These are phyloP conservation scores for Colletotrichum liriopes DNA, from an alignment of 2,329 filamentous ascomycete species.

Conservation along the genomic window DNA sequence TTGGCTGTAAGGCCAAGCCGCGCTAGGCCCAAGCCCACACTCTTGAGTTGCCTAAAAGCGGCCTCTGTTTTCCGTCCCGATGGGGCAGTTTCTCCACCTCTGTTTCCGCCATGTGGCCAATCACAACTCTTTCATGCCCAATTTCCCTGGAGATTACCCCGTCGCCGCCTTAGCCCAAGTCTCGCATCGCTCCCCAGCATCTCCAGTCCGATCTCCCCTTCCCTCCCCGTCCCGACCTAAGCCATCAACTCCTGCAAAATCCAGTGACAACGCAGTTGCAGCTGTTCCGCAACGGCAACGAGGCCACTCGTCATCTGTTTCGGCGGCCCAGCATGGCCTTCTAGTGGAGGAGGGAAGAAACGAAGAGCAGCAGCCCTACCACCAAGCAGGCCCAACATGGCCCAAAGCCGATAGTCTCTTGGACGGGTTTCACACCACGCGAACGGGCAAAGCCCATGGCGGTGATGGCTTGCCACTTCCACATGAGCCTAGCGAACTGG, in stretches of 20 bases:
- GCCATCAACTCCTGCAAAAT: background rate
- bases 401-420: slow-evolving; percentile 27
- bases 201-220: slow-evolving; percentile 4
- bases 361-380: slow-evolving; percentile 23
- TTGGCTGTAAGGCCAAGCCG: slow-evolving; percentile 1
- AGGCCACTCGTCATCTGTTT: background rate
- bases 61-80: background rate
- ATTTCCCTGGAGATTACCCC: slow-evolving; percentile 2
- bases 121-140: background rate
- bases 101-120: background rate
- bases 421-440: slow-evolving; percentile 32
- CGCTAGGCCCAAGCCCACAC: background rate
- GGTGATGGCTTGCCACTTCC: slow-evolving; percentile 31
- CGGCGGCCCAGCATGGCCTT: background rate
- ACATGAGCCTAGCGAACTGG: slow-evolving; percentile 20
- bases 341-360: slow-evolving; percentile 3
- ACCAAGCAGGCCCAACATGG: background rate
- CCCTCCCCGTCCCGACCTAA: slow-evolving; percentile 6
- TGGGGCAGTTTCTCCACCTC: background rate
- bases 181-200: background rate
- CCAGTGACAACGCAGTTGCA: slow-evolving; percentile 9
- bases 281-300: background rate
- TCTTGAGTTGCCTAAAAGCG: slow-evolving; percentile 13
- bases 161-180: background rate
- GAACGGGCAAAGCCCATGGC: slow-evolving; percentile 30